Evolutionary conservation across 768 basidiomycete species (phyloP).

Genomic region (Amanita fuliginea): DNA sequence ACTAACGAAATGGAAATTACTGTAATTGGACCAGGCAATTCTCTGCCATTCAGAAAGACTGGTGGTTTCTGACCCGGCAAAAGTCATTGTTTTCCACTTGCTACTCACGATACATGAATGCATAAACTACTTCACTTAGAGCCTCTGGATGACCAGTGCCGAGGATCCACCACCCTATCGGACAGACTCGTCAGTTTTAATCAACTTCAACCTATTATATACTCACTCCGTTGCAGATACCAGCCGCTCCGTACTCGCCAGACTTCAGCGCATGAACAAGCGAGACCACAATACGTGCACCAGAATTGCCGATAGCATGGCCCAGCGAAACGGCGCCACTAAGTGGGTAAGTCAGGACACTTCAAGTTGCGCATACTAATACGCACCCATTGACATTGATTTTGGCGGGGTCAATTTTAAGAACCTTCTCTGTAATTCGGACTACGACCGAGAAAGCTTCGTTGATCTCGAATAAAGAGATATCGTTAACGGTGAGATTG

Average conservation of each 20-base stretch:
- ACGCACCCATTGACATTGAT: constrained; percentile 83
- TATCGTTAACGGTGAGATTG: constrained; percentile 71
- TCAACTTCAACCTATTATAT: background rate
- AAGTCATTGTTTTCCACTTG: background rate
- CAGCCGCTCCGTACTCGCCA: constrained; percentile 92
- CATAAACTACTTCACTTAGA: constrained; percentile 33
- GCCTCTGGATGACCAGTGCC: constrained; percentile 78
- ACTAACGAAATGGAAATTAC: too few species aligned
- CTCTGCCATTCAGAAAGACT: too few species aligned
- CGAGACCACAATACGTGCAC: constrained; percentile 88
- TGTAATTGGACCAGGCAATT: too few species aligned
- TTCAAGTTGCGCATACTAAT: constrained; percentile 3
- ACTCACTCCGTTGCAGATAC: constrained; percentile 93
- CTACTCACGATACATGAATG: background rate
- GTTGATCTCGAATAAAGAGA: constrained; percentile 91
- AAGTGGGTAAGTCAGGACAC: constrained; percentile 8
- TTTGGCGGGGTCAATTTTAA: constrained; percentile 76
- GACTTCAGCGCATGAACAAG: constrained; percentile 84
- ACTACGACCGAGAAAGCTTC: constrained; percentile 97
- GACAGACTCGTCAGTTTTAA: constrained; percentile 11
- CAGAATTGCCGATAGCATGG: constrained; percentile 94
- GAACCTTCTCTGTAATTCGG: constrained; percentile 80
- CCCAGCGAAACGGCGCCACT: constrained; percentile 96
- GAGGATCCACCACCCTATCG: constrained; percentile 84
- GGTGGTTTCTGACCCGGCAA: too few species aligned